Base-by-base conservation (phyloP, 441 rosid genomes). In the Dalechampia spathulata region DNA sequence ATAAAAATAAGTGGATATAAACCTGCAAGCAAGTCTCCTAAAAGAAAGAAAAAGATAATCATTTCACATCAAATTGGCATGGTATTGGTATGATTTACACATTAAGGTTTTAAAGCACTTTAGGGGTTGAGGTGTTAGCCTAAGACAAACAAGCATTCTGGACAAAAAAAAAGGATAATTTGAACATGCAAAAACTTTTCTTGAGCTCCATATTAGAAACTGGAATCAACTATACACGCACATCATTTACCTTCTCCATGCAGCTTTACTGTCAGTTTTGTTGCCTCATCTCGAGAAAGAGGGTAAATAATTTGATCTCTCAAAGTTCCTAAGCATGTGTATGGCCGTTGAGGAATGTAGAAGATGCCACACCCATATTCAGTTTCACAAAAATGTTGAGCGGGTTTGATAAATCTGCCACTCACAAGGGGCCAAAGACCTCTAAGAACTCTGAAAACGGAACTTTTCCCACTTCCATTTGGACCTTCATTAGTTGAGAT, bases 301-400 rank as follows among this genome's bases (percentile, higher is more conserved):
- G 99, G 99, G 75, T 94, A 94, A 74, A 90, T 90, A 63, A 90
- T 88, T 71, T 94, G 99, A 83, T 94, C 99, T 76, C 99, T 82
- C 73, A 94, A 75, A 63, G 98, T 94, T 60, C 99, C 99, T 67
- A 94, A 77, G 74, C 99, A 90, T 41, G 98, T 90, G 67, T 94
- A 94, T 10, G 98, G 99, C 46, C 89, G 78, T 64, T 94, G 99
- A 52, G 99, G 99, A 69, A 94, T 85, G 67, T 90, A 94, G 69
- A 90, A 94, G 58, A 90, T 79, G 49, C 83, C 87, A 57, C 85
- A 76, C 50, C 90, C 87, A 45, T 71, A 67, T 71, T 80, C 84
- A 36, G 69, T 59, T 61, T 78, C 78, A 60, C 58, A 59, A 52
- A 67, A 69, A 57, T 62, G 65, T 60, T 79, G 83, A n/a, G 80